Evolutionary conservation across 2,329 filamentous ascomycete species (phyloP), one percentile per base, ranked within the genome.

Genomic region (Sporothrix dimorphospora): DNA sequence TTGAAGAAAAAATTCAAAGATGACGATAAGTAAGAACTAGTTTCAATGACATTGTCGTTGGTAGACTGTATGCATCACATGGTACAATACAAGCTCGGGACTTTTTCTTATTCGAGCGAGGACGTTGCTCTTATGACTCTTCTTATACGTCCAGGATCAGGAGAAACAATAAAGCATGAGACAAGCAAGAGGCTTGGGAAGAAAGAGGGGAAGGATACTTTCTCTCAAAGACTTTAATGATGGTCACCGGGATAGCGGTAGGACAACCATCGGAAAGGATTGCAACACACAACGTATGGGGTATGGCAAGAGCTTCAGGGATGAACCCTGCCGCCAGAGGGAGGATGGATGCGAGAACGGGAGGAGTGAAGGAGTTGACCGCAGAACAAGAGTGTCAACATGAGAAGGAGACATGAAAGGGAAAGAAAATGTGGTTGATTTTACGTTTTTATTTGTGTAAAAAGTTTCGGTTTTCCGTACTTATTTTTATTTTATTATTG

Each of bases 201-300:
- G 9, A 19, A 34, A 27, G 27, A 19, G 49, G 49, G 53, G 27
- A 19, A 30, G 12, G 12, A 16, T 34, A n/a, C n/a, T 11, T 57
- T 34, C 24, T 57, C n/a, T 53, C 21, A 24, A n/a, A 24, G 59
- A n/a, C n/a, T n/a, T n/a, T n/a, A n/a, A n/a, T n/a, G n/a, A 45
- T 42, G 34, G 59, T 45, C 59, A 34, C 53, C 53, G 53, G 59
- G 38, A 61, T 38, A 61, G n/a, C 3, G 8, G 38, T 27, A 16
- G 38, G 21, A 45, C 38, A 27, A 45, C 16, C n/a, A 24, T 45
- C 34, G 38, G 38, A 65, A 42, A 45, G 38, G 34, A 42, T 24
- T 42, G n/a, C 34, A 65, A 42, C 21, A 42, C 59, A 65, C 59
- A 27, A 24, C 59, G 40, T 45, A 65, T 65, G 59, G 59, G 59